Evolutionary conservation across 768 basidiomycete genomes (phyloP), one percentile per base, ranked within the genome.

Genomic region (Lepiota venenata): DNA sequence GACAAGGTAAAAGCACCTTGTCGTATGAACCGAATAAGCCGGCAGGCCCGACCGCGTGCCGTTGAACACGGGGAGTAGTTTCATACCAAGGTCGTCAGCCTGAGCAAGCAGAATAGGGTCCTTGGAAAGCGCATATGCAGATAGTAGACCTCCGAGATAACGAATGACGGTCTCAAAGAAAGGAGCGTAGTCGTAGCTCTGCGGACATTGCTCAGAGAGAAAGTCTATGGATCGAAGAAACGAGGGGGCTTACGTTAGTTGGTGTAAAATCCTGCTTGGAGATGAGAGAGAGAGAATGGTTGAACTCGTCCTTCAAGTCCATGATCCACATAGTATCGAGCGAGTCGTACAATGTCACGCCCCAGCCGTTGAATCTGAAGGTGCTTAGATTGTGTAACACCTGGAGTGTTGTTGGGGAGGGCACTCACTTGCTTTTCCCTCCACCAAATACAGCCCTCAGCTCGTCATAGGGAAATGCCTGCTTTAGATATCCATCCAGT

Each of bases 271-370:
- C 72, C 44, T 71, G 67, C n/a, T 73, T 69, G 11, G 72, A 71
- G 18, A 85, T 70, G 36, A 74, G 70, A 8, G 76, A 71, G 2
- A 89, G 64, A 1, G 84, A 83, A 1, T 80, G 71, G 36, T 76
- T 64, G 61, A 90, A 92, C 59, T 92, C 82, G 0, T 83, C 75
- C 21, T 80, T 69, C n/a, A 93, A 71, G 5, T 79, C 89, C 83
- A 93, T 85, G 40, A 94, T 76, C 72, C 85, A 81, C 75, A 95
- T 82, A 1, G 89, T 88, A 61, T 91, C 89, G 37, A 94, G 73
- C 0, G 87, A 81, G 60, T 94, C 93, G 47, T 91, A 74, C 42
- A 92, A 69, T 4, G 86, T 83, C 11, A 88, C 74, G 10, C 57
- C 75, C 81, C 87, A 76, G n/a, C 71, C 72, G 50, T 74, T 74